These are phyloP conservation scores for Cubamyces lactineus DNA, from an alignment of 768 basidiomycete species.

Conservation along the genomic window DNA sequence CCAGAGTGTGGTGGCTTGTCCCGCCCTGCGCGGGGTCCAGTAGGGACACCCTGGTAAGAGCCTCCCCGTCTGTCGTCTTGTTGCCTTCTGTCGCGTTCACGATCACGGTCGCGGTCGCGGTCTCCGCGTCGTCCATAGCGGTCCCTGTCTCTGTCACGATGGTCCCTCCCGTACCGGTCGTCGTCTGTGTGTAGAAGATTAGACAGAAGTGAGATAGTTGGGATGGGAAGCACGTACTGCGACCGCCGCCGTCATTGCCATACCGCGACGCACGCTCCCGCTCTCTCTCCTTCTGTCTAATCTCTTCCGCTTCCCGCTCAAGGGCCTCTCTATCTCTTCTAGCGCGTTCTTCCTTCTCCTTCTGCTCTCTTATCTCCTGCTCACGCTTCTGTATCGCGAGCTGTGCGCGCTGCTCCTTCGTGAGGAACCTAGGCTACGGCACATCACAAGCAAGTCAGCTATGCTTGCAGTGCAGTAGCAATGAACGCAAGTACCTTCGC, in stretches of 20 bases:
- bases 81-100: conserved; percentile 33
- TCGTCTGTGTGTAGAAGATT: conserved; percentile 36
- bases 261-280: conserved; percentile 43
- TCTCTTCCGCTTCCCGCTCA: conserved; percentile 74
- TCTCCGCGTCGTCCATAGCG: conserved; percentile 46
- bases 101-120: conserved; percentile 52
- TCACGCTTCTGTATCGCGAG: conserved; percentile 87
- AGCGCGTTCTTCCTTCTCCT: conserved; percentile 62
- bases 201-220: not conserved
- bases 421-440: conserved; percentile 86
- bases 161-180: conserved; percentile 38
- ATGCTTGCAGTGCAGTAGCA: conserved; percentile 12
- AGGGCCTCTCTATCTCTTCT: conserved; percentile 67
- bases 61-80: conserved; percentile 38
- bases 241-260: conserved; percentile 47
- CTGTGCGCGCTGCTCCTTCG: conserved; percentile 88
- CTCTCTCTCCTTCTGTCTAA: conserved; percentile 55
- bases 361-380: conserved; percentile 78
- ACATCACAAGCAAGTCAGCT: not conserved
- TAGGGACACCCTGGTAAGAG: conserved; percentile 68
- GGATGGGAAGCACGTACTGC: conserved; percentile 39
- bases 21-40: conserved; percentile 82
- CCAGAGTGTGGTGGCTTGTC: conserved; percentile 45
- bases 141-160: conserved; percentile 49
- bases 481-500: conserved; percentile 61